Base-by-base conservation (phyloP, 2,329 filamentous ascomycete genomes). In the Alternaria tenuissima region DNA sequence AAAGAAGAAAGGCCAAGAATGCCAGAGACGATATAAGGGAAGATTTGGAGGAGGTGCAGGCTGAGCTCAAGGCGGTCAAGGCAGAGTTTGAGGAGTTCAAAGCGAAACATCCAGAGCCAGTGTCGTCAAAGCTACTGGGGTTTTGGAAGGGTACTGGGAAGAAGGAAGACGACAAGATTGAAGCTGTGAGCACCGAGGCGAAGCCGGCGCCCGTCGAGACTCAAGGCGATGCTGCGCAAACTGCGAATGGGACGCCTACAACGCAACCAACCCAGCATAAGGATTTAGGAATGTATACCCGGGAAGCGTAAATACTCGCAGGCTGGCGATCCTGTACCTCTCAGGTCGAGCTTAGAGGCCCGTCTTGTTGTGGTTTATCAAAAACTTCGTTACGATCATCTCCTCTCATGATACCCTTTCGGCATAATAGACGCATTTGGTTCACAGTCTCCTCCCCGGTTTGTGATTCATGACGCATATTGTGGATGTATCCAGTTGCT, bases 21-120 rank as follows among this genome's bases (percentile, higher is more conserved):
- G 80, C 87, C 48, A 78, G 87, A 56, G 87, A 89, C 57, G 86
- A 87, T 61, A 85, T 91, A 4, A 81, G 84, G 2, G 87, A 88
- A 57, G 81, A 87, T 22, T 69, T 91, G 12, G 82, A 83, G 43
- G 84, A 86, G 59, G 73, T 90, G 2, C 86, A 89, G 72, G 79
- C 84, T 22, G 76, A 80, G 57, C 68, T 79, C 8, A 75, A 73
- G 46, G 65, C 71, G 12, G 66, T 80, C 38, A 76, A 78, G 61
- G 72, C 73, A 11, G 78, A 83, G 64, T 68, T 83, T 26, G 77
- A 78, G 55, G 75, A 79, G 49, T 63, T 80, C 43, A 79, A 81
- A 56, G 77, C 79, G 43, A 66, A 65, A 32, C 71, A 76, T 14
- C 65, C 72, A 7, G 68, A 75, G 42, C 65, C 72, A 7, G 65